Evolutionary conservation across 306 rosid genomes (phyloP), one percentile per base, ranked within the genome.

Genomic region (Quercus gilva): DNA sequence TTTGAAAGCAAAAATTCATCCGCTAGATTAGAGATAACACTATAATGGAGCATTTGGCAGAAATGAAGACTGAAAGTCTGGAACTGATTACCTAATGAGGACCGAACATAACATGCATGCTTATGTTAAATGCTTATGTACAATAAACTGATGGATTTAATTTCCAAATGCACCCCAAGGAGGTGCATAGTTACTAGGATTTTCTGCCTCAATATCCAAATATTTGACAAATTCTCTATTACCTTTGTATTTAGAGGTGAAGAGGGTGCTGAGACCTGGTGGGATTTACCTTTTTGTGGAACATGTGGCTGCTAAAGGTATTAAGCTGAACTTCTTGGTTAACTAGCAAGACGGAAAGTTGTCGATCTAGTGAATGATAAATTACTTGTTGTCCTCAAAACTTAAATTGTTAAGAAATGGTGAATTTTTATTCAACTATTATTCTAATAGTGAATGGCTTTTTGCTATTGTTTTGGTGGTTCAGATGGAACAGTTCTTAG

Each of bases 281-380:
- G 99, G 98, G 60, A 41, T 83, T 19, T 95, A 91, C 81, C 73
- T 89, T 43, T 92, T 91, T 80, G 86, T 91, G 23, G 98, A 95
- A 80, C 98, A 92, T 33, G 97, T 95, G 23, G 97, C 94, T 51
- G 98, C 97, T 5, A 79, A 86, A 93, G 98, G 98, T 90, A 73
- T 41, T 61, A 63, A 55, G 25, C 81, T 68, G 11, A 84, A 75
- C 80, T 65, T 57, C 59, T 76, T 20, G 60, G 45, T 74, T 85
- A 63, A 10, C 29, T 33, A 13, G 72, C n/a, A 76, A 74, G 57
- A 81, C 53, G 25, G 26, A 71, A 63, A 58, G 21, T 35, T 41
- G 23, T 58, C 2, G 28, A 5, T 28, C 10, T 33, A 52, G 67
- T 25, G 74, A 64, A 68, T 33, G 33, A 59, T 67, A 3, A 7